A percentile compares a stretch with the other conserved stretches of the same genome.
These are phyloP conservation scores for Trypanosoma cruzi DNA, from an alignment of 208 protist genomes.

Conservation along the genomic window DNA sequence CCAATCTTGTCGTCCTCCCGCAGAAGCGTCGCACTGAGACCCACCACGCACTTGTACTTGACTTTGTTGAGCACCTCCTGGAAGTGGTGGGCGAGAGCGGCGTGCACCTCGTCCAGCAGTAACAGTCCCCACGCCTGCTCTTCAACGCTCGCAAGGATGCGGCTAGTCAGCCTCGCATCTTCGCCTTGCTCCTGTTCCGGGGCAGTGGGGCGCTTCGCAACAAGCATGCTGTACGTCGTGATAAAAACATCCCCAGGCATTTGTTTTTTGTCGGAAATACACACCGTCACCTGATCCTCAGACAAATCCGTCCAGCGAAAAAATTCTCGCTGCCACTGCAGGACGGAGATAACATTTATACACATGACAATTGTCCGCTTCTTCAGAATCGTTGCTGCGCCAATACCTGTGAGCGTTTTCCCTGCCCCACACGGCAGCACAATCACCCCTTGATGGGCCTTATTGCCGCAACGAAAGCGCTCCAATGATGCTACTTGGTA, in stretches of 20 bases:
- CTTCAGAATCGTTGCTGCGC: slow-evolving; percentile 93
- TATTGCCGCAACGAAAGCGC: slow-evolving; percentile 75
- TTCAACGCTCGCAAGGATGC: slow-evolving; percentile 57
- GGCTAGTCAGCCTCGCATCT: slow-evolving; percentile 39
- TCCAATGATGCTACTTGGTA: slow-evolving; percentile 90
- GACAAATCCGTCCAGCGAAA: slow-evolving; percentile 89
- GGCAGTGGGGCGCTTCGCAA: slow-evolving; percentile 72
- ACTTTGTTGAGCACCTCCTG: slow-evolving; percentile 93
- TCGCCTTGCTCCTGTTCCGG: slow-evolving; percentile 60
- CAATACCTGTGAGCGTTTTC: slow-evolving; percentile 99
- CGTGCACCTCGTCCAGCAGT: slow-evolving; percentile 99
- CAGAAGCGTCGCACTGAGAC: slow-evolving; percentile 96
- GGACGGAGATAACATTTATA: slow-evolving; percentile 95
- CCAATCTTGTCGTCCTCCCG: slow-evolving; percentile 98
- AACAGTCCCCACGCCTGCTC: slow-evolving; percentile 97
- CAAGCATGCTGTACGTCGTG: slow-evolving; percentile 99
- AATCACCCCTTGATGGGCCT: slow-evolving; percentile 96
- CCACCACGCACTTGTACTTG: slow-evolving; percentile 98
- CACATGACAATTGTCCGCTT: slow-evolving; percentile 96
- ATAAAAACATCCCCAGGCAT: slow-evolving; percentile 93
- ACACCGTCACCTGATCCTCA: slow-evolving; percentile 78
- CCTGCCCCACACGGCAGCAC: slow-evolving; percentile 99
- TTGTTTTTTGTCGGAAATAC: slow-evolving; percentile 77
- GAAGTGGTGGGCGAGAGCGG: slow-evolving; percentile 97
- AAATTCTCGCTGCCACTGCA: slow-evolving; percentile 97